phyloP scores from a whole-genome alignment of 176 grass and related monocot genomes.

The Bothriochloa decipiens region DNA sequence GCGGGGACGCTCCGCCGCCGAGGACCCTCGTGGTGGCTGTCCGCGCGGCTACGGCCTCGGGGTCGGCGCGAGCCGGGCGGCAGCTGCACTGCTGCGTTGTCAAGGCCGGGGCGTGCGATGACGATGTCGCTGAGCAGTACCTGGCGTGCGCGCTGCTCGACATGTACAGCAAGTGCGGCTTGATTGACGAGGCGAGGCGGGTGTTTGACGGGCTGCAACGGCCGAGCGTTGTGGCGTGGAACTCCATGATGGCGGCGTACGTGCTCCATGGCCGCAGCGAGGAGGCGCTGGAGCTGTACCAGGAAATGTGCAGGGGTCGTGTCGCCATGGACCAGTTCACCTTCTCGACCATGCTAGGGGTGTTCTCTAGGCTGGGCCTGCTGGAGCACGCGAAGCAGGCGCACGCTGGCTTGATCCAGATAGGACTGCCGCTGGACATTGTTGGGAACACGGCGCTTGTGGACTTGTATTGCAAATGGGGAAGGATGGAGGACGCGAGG shows the following conservation, averaged over 20 bases:
- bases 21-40: slow-evolving; percentile 62
- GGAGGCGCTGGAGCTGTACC: slow-evolving; percentile 67
- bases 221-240: slow-evolving; percentile 61
- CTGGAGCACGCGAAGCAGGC: slow-evolving; percentile 77
- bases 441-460: slow-evolving; percentile 67
- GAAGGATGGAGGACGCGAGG: slow-evolving; percentile 83
- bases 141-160: slow-evolving; percentile 66
- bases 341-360: slow-evolving; percentile 61
- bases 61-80: slow-evolving; percentile 34
- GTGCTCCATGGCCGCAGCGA: slow-evolving; percentile 66
- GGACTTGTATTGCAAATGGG: slow-evolving; percentile 93
- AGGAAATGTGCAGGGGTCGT: slow-evolving; percentile 51
- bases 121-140: slow-evolving; percentile 41
- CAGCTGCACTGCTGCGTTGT: slow-evolving; percentile 71
- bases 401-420: slow-evolving; percentile 73
- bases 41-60: slow-evolving; percentile 41
- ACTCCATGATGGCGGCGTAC: slow-evolving; percentile 67
- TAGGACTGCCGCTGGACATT: slow-evolving; percentile 60
- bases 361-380: slow-evolving; percentile 69
- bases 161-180: slow-evolving; percentile 83
- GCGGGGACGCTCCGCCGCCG: neutral
- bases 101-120: slow-evolving; percentile 56
- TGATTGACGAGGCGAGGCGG: slow-evolving; percentile 52
- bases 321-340: slow-evolving; percentile 74
- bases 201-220: slow-evolving; percentile 60